Conservation (phyloP, 495 filamentous ascomycete species). For the Aspergillus sclerotioniger region DNA sequence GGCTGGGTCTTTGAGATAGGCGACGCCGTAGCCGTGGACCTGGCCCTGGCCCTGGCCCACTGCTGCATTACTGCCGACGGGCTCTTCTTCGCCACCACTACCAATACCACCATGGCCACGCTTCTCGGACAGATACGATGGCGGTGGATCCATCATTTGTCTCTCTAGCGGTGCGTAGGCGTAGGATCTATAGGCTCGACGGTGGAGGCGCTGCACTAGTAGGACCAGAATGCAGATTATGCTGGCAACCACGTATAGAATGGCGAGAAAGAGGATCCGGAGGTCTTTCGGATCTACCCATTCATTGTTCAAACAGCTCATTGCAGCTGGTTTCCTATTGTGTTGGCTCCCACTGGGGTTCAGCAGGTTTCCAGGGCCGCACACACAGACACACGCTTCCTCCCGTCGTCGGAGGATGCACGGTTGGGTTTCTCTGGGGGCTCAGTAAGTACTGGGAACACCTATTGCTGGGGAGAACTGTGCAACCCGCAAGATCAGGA, state of each 20-base stretch:
- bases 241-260: slow-evolving; percentile 18
- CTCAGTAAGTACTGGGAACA: slow-evolving; percentile 1
- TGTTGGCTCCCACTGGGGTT: background rate
- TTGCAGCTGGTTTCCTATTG: slow-evolving; percentile 11
- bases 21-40: slow-evolving; percentile 1
- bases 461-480: background rate
- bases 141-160: slow-evolving; percentile 26
- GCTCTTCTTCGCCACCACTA: slow-evolving; percentile 16
- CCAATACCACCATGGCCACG: background rate
- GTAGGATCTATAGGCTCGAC: slow-evolving; percentile 10
- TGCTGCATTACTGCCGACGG: slow-evolving; percentile 8
- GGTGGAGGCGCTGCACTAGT: slow-evolving; percentile 22
- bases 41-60: slow-evolving; percentile 13
- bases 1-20: slow-evolving; percentile 1
- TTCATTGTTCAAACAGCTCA: slow-evolving; percentile 20
- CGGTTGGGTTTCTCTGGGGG: background rate
- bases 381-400: background rate
- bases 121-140: slow-evolving; percentile 15
- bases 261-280: slow-evolving; percentile 15
- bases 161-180: slow-evolving; percentile 13
- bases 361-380: slow-evolving; percentile 1
- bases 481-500: background rate
- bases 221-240: slow-evolving; percentile 20
- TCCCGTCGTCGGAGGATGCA: background rate
- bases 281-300: slow-evolving; percentile 14